These are phyloP conservation scores for Ceratocystis cacaofunesta DNA, from an alignment of 2,329 filamentous ascomycete species.

Conservation along the genomic window DNA sequence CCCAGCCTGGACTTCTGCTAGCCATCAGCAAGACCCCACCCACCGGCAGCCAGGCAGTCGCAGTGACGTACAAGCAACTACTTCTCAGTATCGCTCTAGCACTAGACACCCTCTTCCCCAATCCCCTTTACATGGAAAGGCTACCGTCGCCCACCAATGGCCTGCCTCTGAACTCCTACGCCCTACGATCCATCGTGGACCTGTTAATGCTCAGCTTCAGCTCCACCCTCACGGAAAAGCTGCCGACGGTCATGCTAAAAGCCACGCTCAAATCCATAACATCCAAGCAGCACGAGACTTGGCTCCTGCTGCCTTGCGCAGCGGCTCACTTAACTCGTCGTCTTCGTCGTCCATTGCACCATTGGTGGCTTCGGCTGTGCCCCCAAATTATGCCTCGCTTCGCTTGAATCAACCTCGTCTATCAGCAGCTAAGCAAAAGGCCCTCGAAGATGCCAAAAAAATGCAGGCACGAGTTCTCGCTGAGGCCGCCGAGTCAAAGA, in stretches of 20 bases:
- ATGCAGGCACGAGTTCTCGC: conserved; percentile 53
- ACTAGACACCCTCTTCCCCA: background rate
- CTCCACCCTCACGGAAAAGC: background rate
- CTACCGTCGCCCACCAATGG: background rate
- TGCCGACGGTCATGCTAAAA: background rate
- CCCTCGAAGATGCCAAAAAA: conserved; percentile 53
- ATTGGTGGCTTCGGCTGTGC: background rate
- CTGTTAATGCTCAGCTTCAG: background rate
- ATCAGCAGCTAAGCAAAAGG: conserved; percentile 40
- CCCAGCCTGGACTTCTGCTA: no score
- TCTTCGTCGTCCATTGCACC: conserved; percentile 1
- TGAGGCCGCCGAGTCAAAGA: conserved; percentile 42
- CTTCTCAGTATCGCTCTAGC: background rate
- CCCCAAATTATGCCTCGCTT: background rate
- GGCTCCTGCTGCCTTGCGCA: background rate
- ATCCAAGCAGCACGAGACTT: background rate
- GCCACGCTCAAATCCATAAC: background rate
- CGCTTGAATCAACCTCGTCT: conserved; percentile 23
- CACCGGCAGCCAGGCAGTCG: no score
- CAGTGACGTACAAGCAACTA: background rate
- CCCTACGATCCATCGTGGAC: background rate
- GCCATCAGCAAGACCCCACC: no score
- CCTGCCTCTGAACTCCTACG: background rate
- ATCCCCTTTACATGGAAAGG: background rate
- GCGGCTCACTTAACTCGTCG: background rate